Base-by-base conservation (phyloP, 169 alveolate genomes). In the Toxoplasma gondii region DNA sequence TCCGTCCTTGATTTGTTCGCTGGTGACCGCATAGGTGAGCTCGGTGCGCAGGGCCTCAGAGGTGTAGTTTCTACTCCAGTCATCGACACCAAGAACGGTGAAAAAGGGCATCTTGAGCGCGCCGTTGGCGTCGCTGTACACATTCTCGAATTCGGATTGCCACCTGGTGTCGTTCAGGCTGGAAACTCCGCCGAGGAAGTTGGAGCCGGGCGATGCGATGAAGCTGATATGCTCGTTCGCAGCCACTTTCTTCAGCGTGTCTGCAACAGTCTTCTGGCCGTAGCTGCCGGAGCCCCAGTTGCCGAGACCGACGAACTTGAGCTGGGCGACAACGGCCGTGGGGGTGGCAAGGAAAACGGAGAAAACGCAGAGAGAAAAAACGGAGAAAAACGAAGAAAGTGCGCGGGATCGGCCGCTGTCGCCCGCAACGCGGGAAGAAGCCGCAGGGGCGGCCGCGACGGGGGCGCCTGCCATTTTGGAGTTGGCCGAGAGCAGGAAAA, bases 41-140 rank as follows among this genome's bases (percentile, higher is more conserved):
- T 97, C 97, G 38, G 97, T 97, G 70, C 97, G 93, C 74, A 95
- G 95, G 87, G 96, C 91, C 94, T 97, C 96, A 1, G 98, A 94
- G 41, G 96, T 97, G 95, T 96, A 97, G 94, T 97, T 97, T 5
- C 98, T 98, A 41, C 95, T 92, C 98, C 98, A 97, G 93, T 97
- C 98, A 0, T 97, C 97, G 36, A 98, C 96, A 27, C 98, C 98
- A 83, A 97, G 94, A 83, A 97, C 98, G 24, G 98, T 97, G 91
- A 97, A 96, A 94, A 97, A 96, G 7, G 98, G 98, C 94, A 97
- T 92, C 80, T 97, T 97, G 96, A 97, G 95, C 70, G 96, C 95
- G 36, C 98, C 98, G 41, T 58, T 93, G n/a, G 96, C 97, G 87
- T 96, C 98, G 78, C 96, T 88, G 93, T 97, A 97, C 17, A 97